These are phyloP conservation scores for Exophiala viscosa DNA, from an alignment of 2,329 filamentous ascomycete species.

Conservation along the genomic window DNA sequence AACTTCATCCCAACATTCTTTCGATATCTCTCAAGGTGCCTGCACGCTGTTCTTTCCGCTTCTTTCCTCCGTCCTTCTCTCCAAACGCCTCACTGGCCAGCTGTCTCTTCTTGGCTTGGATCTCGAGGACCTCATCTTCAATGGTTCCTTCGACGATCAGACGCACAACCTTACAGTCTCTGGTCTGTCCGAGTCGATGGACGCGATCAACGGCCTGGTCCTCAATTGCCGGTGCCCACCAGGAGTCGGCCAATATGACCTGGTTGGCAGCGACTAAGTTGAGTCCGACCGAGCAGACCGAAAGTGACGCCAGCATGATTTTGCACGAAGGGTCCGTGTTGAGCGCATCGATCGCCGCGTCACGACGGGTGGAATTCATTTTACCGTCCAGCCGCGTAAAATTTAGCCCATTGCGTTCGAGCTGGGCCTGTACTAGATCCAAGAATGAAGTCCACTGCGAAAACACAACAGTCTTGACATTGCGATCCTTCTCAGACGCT, in stretches of 20 bases:
- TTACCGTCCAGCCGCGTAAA: conserved; percentile 75
- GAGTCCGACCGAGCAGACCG: conserved; percentile 78
- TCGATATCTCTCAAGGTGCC: conserved; percentile 32
- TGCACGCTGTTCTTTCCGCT: conserved; percentile 30
- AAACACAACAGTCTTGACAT: conserved; percentile 77
- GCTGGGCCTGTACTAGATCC: conserved; percentile 68
- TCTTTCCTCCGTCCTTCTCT: conserved; percentile 53
- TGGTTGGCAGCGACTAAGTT: conserved; percentile 85
- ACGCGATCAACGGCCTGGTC: conserved; percentile 88
- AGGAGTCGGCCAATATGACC: conserved; percentile 77
- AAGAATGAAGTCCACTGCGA: conserved; percentile 77
- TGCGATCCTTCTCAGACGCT: conserved; percentile 60
- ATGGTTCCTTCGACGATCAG: conserved; percentile 76
- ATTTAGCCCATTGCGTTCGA: conserved; percentile 57
- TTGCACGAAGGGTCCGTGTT: conserved; percentile 64
- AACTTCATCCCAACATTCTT: conserved; percentile 21
- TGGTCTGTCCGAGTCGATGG: conserved; percentile 77
- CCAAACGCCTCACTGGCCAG: conserved; percentile 75
- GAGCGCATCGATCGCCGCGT: conserved; percentile 65
- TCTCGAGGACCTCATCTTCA: conserved; percentile 73
- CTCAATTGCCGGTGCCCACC: conserved; percentile 92
- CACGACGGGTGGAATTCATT: conserved; percentile 68
- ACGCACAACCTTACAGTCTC: conserved; percentile 73
- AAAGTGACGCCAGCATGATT: conserved; percentile 76
- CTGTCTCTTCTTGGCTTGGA: conserved; percentile 75